Evolutionary conservation across 2,329 filamentous ascomycete species (phyloP).

Genomic region (Fusarium transvaalense): DNA sequence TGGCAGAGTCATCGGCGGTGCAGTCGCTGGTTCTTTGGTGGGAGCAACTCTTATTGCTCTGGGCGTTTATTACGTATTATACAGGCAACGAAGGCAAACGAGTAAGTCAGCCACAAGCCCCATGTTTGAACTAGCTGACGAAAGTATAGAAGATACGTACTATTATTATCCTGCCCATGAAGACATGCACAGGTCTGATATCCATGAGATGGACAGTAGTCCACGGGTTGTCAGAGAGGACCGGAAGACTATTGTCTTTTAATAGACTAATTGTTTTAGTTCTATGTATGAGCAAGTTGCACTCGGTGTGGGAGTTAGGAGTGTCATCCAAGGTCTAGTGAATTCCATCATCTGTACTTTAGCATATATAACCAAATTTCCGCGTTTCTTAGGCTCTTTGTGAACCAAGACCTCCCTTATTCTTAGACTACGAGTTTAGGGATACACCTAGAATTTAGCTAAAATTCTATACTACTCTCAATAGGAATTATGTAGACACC

Average conservation of each 20-base stretch:
- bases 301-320: no score
- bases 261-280: not conserved
- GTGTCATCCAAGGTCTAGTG: no score
- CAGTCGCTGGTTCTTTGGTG: slow-evolving; percentile 7
- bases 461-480: not conserved
- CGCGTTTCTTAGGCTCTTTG: rapidly evolving
- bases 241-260: not conserved
- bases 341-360: not conserved
- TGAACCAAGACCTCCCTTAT: no score
- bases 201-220: slow-evolving; percentile 12
- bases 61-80: slow-evolving; percentile 9
- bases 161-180: slow-evolving; percentile 16
- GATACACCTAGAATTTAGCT: no score
- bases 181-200: slow-evolving; percentile 1
- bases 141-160: not conserved
- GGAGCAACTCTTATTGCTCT: slow-evolving; percentile 8
- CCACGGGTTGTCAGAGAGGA: not conserved
- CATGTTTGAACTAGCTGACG: not conserved
- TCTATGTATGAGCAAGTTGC: no score
- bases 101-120: not conserved
- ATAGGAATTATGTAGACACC: not conserved
- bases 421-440: no score
- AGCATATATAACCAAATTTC: not conserved
- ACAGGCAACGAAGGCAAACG: not conserved
- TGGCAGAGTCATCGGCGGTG: slow-evolving; percentile 18